Evolutionary conservation across 2,329 filamentous ascomycete genomes (phyloP).

Genomic region (Blastomyces gilchristii): DNA sequence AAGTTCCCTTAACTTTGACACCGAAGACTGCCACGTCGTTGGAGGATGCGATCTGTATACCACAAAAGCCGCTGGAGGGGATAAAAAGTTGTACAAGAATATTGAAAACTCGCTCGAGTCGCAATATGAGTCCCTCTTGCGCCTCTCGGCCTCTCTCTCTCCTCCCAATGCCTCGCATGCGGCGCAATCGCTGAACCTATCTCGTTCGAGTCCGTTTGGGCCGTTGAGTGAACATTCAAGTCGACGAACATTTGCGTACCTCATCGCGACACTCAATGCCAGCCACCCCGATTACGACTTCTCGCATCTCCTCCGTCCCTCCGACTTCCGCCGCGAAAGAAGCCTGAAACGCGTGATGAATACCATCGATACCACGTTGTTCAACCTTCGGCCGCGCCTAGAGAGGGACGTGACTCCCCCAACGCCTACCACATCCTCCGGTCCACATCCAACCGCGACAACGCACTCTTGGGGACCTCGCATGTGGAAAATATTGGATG

Average conservation of each 20-base stretch:
- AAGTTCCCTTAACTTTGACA: conserved; percentile 89
- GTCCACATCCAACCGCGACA: conserved; percentile 40
- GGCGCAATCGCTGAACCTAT: conserved; percentile 59
- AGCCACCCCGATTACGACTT: conserved; percentile 97
- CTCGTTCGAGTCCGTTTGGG: conserved; percentile 82
- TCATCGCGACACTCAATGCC: conserved; percentile 93
- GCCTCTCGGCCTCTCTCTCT: conserved; percentile 76
- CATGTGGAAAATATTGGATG: conserved; percentile 87
- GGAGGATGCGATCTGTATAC: conserved; percentile 96
- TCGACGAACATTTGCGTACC: conserved; percentile 84
- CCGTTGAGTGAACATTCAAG: conserved; percentile 79
- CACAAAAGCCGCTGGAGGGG: conserved; percentile 85
- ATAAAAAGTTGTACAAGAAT: conserved; percentile 94
- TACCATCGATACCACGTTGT: conserved; percentile 75
- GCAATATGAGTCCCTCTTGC: conserved; percentile 78
- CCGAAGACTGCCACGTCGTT: conserved; percentile 79
- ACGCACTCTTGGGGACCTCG: conserved; percentile 69
- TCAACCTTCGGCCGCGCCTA: conserved; percentile 65
- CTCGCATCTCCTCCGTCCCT: conserved; percentile 76
- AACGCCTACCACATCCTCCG: conserved; percentile 34
- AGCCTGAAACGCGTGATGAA: conserved; percentile 73
- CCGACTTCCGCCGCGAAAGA: conserved; percentile 80
- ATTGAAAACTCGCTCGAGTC: conserved; percentile 87
- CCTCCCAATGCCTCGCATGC: conserved; percentile 67
- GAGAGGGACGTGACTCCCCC: conserved; percentile 32